A percentile compares a stretch with the other conserved stretches of the same genome.
Evolutionary conservation across 1,284 basidiomycete genomes (phyloP).

Genomic region (Tilletia caries): DNA sequence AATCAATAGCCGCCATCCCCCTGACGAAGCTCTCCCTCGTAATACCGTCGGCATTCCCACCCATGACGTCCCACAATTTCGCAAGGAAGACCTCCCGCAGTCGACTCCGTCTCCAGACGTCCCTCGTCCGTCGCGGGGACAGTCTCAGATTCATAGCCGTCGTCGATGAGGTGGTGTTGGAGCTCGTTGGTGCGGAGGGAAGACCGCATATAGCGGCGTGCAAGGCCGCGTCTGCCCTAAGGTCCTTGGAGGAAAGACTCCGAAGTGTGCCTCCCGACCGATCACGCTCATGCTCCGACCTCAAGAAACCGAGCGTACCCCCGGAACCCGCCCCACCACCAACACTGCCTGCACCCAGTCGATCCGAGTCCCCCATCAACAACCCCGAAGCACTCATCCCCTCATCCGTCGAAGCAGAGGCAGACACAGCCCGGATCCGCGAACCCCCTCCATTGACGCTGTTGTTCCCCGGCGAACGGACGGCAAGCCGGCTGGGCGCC

Average conservation of each 20-base stretch:
- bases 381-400: too few species aligned
- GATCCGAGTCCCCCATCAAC: too few species aligned
- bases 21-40: background rate
- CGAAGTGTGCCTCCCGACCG: background rate
- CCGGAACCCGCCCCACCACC: too few species aligned
- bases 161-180: background rate
- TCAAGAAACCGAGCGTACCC: background rate
- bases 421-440: background rate
- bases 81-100: background rate
- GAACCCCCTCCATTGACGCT: background rate
- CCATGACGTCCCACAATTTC: conserved; percentile 11
- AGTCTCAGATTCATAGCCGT: background rate
- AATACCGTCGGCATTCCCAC: background rate
- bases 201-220: background rate
- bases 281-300: background rate
- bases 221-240: background rate
- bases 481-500: too few species aligned
- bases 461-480: background rate
- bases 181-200: background rate
- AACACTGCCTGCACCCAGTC: too few species aligned
- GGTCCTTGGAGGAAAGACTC: conserved; percentile 2
- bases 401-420: background rate
- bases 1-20: conserved; percentile 4
- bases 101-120: background rate
- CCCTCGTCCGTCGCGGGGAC: background rate